phyloP scores from a whole-genome alignment of 2,329 filamentous ascomycete species.

The Coniella lustricola region DNA sequence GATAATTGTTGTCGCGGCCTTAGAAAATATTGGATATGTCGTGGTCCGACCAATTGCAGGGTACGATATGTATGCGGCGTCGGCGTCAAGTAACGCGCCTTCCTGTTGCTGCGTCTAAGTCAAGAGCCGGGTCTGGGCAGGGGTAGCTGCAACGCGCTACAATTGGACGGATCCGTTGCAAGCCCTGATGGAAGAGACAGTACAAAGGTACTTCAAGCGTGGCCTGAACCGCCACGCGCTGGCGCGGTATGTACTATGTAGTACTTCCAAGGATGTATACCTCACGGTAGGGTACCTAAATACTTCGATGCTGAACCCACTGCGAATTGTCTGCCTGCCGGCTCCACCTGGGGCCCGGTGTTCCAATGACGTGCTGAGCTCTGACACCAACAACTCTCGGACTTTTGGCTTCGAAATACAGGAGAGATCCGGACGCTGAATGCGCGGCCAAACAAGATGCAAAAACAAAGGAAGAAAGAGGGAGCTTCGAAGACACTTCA shows the following conservation, averaged over 20 bases:
- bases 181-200: not conserved
- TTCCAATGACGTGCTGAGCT: not conserved
- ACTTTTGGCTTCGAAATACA: conserved; percentile 14
- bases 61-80: conserved; percentile 3
- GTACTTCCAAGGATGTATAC: too few species aligned
- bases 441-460: conserved; percentile 15
- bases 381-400: conserved; percentile 2
- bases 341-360: not conserved
- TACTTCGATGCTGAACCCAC: not conserved
- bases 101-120: not conserved
- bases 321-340: not conserved
- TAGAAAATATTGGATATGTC: not conserved
- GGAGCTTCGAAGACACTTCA: conserved; percentile 10
- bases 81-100: conserved; percentile 1
- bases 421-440: conserved; percentile 15
- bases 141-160: conserved; percentile 8
- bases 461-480: conserved; percentile 10
- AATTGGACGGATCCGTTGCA: not conserved
- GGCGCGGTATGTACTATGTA: too few species aligned
- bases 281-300: too few species aligned
- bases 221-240: too few species aligned
- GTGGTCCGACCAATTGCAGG: not conserved
- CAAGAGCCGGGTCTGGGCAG: conserved; percentile 3
- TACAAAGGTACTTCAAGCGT: not conserved
- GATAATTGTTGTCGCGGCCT: not conserved